A percentile compares a stretch with the other conserved stretches of the same genome.
Evolutionary conservation across 768 basidiomycete species (phyloP).

Genomic region (Russula sp.): DNA sequence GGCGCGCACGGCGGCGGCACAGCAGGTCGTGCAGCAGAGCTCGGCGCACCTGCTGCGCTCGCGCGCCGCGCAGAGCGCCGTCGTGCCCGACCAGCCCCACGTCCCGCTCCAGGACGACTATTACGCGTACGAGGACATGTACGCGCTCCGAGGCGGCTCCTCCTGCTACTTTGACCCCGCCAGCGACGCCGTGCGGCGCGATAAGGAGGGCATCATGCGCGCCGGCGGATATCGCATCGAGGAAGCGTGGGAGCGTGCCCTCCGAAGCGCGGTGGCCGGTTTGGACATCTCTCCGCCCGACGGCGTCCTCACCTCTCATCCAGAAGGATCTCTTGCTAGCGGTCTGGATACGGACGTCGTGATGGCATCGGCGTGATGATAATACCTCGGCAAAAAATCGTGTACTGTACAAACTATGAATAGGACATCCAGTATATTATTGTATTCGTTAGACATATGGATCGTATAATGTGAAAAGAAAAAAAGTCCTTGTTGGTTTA

Average conservation of each 20-base stretch:
- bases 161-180: slow-evolving; percentile 61
- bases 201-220: slow-evolving; percentile 72
- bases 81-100: slow-evolving; percentile 76
- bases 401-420: neutral
- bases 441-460: neutral
- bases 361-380: slow-evolving; percentile 31
- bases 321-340: slow-evolving; percentile 10
- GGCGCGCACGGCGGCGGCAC: slow-evolving; percentile 42
- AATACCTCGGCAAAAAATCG: neutral
- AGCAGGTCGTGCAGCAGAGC: slow-evolving; percentile 22
- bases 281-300: slow-evolving; percentile 38
- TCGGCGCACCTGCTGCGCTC: slow-evolving; percentile 45
- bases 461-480: neutral
- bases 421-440: neutral
- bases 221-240: slow-evolving; percentile 78
- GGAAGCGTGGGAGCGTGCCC: slow-evolving; percentile 81
- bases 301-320: slow-evolving; percentile 37
- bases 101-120: slow-evolving; percentile 71
- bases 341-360: slow-evolving; percentile 38
- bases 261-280: slow-evolving; percentile 67
- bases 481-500: neutral
- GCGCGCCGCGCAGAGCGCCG: slow-evolving; percentile 56
- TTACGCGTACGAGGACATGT: slow-evolving; percentile 71
- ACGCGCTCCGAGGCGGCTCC: slow-evolving; percentile 35
- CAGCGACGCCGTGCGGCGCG: slow-evolving; percentile 71